Base-by-base conservation (phyloP, 148 eudicot genomes). In the Vaccinium darrowii region DNA sequence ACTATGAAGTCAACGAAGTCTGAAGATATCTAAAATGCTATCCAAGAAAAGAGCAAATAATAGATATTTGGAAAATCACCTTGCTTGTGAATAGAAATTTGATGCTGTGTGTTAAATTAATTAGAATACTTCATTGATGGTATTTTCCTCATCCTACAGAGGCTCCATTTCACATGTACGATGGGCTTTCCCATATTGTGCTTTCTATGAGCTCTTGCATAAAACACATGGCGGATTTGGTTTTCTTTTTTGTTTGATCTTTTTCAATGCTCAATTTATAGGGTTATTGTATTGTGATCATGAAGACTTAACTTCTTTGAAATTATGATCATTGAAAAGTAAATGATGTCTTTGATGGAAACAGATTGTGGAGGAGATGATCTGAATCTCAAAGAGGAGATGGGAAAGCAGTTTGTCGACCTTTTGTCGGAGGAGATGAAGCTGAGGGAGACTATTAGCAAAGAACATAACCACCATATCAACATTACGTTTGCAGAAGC, bases 281-380 rank as follows among this genome's bases (percentile, higher is more conserved):
- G 10, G n/a, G n/a, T n/a, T 10, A 10, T 25, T 67, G 33, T 67
- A 25, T 3, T 11, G 9, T 3, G 3, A n/a, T 65, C 27, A 65
- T 65, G 23, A 23, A 63, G 30, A 63, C 33, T 30, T 8, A 1
- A 63, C 71, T 23, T 21, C 7, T 69, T 69, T 27, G 74, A 27
- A 69, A 69, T 69, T 49, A 8, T 60, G 14, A 50, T 76, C 47
- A 47, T 30, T 4, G 47, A 58, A 25, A 65, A 47, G 33, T 30
- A 65, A 51, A 25, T 78, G 36, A 51, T 78, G 50, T 36, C 27
- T n/a, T 63, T 21, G 63, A 51, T 69, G 62, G 81, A 8, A 52
- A 67, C 89, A 93, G 98, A 93, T 83, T 95, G 98, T 82, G 98
- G 94, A 53, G 86, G 90, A 82, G 91, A 86, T 93, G 98, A 95